Base-by-base conservation (phyloP, 1,284 basidiomycete genomes). In the Thecaphora frezii region DNA sequence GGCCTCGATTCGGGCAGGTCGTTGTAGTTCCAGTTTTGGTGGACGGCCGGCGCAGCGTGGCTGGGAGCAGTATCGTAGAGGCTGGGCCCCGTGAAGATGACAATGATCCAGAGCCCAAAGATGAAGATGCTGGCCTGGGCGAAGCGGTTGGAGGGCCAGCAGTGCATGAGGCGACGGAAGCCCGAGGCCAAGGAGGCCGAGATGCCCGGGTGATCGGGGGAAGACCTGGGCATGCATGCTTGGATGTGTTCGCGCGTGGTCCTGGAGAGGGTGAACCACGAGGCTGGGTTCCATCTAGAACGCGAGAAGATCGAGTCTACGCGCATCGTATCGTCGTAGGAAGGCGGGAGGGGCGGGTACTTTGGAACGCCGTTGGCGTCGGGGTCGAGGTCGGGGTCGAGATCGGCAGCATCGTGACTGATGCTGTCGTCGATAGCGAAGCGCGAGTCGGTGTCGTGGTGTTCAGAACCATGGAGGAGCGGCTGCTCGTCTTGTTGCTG, bases 111-210 rank as follows among this genome's bases (percentile, higher is more conserved):
- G 14, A 72, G 62, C 13, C 61, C 61, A 8, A 70, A 38, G 53
- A 73, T 62, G n/a, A 68, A 70, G 25, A 66, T 39, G 37, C 69
- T 71, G 2, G 64, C 69, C 50, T 69, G 69, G 13, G 65, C 66
- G 18, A 73, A 64, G 19, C 71, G 56, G 42, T 67, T 71, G 12
- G 60, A 48, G 13, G 71, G 71, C 69, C 66, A 71, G 48, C 56
- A 70, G n/a, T 58, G 52, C 52, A 57, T 57, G 8, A 61, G 39
- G 18, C 55, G 45, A 24, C 25, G 48, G 36, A 54, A 56, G 44
- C 51, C 52, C 37, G 52, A 55, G 18, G 50, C 54, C 25, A 64
- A 54, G 33, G 54, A 57, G 37, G 48, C 46, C n/a, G 57, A 57
- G 33, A 54, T 59, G 37, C 58, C 63, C 39, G 58, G 44, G 22